Base-by-base conservation (phyloP, 305 asterid species). In the Fraxinus angustifolia region DNA sequence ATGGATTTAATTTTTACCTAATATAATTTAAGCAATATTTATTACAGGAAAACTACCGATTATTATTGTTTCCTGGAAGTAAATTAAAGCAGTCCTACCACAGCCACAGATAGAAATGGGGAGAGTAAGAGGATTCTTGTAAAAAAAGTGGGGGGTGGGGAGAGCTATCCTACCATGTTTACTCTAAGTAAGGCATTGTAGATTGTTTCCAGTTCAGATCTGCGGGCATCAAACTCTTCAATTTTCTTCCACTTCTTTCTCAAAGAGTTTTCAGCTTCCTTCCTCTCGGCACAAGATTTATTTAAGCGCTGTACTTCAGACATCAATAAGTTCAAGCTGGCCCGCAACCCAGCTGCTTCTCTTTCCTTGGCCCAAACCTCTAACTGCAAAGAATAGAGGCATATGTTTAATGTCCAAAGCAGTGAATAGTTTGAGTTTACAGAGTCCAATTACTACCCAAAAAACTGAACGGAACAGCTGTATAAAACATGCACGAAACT, bases 281-380 rank as follows among this genome's bases (percentile, higher is more conserved):
- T 93, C 84, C 97, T 90, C 89, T 96, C 97, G 0, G 91, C 97
- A 79, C 97, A 94, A 81, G 94, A 85, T 85, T 85, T 93, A 88
- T 96, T 91, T 90, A 96, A 88, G 34, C 98, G 97, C 70, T 89
- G 90, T 81, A 92, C 90, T 89, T 96, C 98, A 28, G 95, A 90
- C 88, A 86, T 84, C 83, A 96, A 84, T 19, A 93, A 93, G 84
- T 82, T 91, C 86, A 96, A 82, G 87, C 97, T 90, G 81, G 99
- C 97, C 86, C 85, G 91, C 83, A 94, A 83, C 48, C 98, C 98
- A 83, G 94, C 91, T 78, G 93, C 95, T 87, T 94, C 97, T 84
- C 99, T 91, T 87, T 96, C 99, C 90, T 93, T 92, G 79, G 92
- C 86, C 97, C 97, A 93, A 86, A 95, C 97, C 86, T 93, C 98